Conservation (phyloP, 1,284 basidiomycete species). For the Cryptococcus sp. region DNA sequence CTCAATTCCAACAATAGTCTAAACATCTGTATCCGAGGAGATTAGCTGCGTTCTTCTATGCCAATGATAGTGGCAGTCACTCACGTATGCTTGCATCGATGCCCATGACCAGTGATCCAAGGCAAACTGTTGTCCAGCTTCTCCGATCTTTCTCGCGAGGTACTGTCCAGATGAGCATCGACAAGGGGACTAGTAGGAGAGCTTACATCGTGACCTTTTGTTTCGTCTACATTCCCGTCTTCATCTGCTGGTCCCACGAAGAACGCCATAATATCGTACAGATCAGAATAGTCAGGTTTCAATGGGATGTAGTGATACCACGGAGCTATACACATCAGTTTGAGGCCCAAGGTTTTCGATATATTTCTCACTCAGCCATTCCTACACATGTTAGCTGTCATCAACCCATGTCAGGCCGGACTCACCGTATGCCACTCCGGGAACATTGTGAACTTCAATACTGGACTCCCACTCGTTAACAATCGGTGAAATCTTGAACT, state of each 20-base stretch:
- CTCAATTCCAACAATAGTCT: constrained; percentile 43
- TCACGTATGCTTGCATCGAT: constrained; percentile 51
- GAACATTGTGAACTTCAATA: constrained; percentile 48
- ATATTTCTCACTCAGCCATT: constrained; percentile 32
- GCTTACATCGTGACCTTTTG: constrained; percentile 43
- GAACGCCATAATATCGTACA: constrained; percentile 51
- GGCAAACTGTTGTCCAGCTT: constrained; percentile 49
- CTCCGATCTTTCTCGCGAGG: constrained; percentile 51
- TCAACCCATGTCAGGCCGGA: constrained; percentile 8
- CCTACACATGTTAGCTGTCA: constrained; percentile 10
- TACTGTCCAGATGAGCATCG: constrained; percentile 18
- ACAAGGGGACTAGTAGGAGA: not conserved
- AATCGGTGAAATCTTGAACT: constrained; percentile 58
- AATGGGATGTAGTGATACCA: constrained; percentile 51
- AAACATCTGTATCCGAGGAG: constrained; percentile 32
- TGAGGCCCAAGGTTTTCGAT: not conserved
- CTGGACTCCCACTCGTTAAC: constrained; percentile 45
- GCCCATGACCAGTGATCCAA: constrained; percentile 50
- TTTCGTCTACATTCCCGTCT: constrained; percentile 36
- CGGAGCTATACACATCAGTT: constrained; percentile 19
- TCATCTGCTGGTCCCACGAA: constrained; percentile 46
- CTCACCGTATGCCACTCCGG: constrained; percentile 47
- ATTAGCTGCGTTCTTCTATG: not conserved
- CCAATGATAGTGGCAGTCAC: constrained; percentile 5
- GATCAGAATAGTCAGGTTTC: constrained; percentile 49